Base-by-base conservation (phyloP, 768 basidiomycete species). In the Auricularia heimuer region DNA sequence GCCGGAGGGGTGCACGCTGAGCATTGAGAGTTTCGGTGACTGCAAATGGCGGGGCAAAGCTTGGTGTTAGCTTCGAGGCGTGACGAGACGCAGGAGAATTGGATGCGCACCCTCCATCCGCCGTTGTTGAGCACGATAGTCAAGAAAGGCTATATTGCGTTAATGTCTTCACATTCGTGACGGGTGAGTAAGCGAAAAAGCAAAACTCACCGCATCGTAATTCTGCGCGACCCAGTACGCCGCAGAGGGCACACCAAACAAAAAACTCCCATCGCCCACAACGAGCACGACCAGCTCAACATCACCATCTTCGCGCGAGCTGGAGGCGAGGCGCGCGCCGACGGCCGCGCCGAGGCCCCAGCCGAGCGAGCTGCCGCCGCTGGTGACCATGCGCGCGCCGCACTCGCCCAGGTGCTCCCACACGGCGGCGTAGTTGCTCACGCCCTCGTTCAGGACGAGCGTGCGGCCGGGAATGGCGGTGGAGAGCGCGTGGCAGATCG, bases 71-170 rank as follows among this genome's bases (percentile, higher is more conserved):
- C 18, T 39, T 33, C 24, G 62, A 61, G n/a, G n/a, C 61, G 21
- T 6, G 18, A 62, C 35, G 42, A 4, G 33, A 24, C 29, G 1
- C 29, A 29, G 29, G 29, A 29, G 29, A 29, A 29, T 29, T 29
- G 29, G 2, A 29, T 29, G 71, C 77, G 67, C 65, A 83, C 81
- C 69, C 78, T 83, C 86, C 85, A 87, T 0, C 86, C 87, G 0
- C 86, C 87, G 65, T 90, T 90, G 71, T 89, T 89, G 14, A 90
- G 73, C 0, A 90, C 77, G 67, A 90, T 76, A 0, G 86, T 89
- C 34, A 89, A 72, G 76, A 88, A 89, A 1, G 87, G 88, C 86
- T 88, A 65, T 21, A 44, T 66, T 33, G 10, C 16, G 60, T 4
- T 18, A 36, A 64, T 33, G 37, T 39, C 21, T 2, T 3, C 35